Percentiles rank a stretch among this genome's conserved stretches.
Evolutionary conservation across 192 early-diverging fungal genomes (phyloP).

Genomic region (Coemansia erecta): DNA sequence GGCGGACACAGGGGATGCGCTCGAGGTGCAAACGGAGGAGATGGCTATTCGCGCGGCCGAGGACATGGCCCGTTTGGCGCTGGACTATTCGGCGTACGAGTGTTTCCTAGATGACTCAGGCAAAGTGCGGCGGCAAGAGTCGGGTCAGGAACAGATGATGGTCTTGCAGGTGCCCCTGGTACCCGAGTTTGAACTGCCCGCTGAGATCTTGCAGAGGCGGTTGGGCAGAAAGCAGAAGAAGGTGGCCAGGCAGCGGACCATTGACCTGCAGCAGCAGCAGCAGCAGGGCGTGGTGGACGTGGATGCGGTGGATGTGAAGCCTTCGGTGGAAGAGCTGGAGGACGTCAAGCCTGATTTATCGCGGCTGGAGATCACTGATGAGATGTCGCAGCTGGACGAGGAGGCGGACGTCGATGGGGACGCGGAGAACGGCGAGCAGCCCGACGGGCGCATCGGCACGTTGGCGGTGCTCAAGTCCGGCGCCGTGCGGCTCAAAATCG

Average conservation of each 20-base stretch:
- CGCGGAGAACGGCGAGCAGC: conserved; percentile 1
- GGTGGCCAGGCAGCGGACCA: conserved; percentile 1
- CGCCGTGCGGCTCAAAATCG: conserved; percentile 29
- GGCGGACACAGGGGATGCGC: not conserved
- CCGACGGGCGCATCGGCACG: conserved; percentile 44
- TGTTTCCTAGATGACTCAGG: conserved; percentile 6
- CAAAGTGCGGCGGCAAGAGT: not conserved
- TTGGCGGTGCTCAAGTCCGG: conserved; percentile 44
- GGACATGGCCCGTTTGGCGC: conserved; percentile 12
- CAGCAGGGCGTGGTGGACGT: conserved; percentile 26
- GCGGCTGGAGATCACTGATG: conserved; percentile 10
- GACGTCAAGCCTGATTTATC: conserved; percentile 4
- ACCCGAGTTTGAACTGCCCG: conserved; percentile 37
- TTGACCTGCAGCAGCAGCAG: conserved; percentile 7
- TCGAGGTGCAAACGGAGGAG: conserved; percentile 47
- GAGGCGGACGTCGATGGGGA: conserved; percentile 15
- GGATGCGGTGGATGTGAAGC: conserved; percentile 20
- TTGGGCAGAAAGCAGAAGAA: conserved; percentile 14
- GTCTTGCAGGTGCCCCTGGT: conserved; percentile 35
- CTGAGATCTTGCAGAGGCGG: conserved; percentile 18
- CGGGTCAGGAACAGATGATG: conserved; percentile 21
- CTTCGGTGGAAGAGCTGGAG: not conserved
- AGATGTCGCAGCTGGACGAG: conserved; percentile 1
- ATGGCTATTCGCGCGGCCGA: conserved; percentile 35
- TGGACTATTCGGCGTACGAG: conserved; percentile 17